Base-by-base conservation (phyloP, 306 rosid species). In the Lotus japonicus region DNA sequence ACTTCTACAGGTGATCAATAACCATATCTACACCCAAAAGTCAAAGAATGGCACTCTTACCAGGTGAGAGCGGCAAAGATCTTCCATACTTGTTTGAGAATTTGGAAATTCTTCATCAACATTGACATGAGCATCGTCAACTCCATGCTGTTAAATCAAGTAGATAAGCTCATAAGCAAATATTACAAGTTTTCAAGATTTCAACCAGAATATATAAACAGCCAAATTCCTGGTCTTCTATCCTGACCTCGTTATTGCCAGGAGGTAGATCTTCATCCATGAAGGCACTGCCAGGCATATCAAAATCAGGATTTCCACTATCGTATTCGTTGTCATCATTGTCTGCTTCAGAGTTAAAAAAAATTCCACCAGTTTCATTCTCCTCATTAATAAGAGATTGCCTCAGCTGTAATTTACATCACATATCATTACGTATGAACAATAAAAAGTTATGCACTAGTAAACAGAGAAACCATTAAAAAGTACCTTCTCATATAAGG, bases 41-140 rank as follows among this genome's bases (percentile, higher is more conserved):
- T 13, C 3, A 50, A 56, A 52, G 26, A 66, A 51, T 39, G 46
- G 53, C 65, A 58, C 12, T 73, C 92, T 81, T 82, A 94, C 99
- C 62, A 94, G 85, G 83, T 94, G 99, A 87, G 95, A 90, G 71
- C 95, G 96, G 72, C 99, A 94, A 9, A 94, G 89, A 70, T 90
- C 97, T 88, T 90, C 97, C 67, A 88, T 69, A 75, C 81, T 88
- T 79, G 77, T 65, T 60, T 81, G 90, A 73, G 90, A 79, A 74
- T 82, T 73, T 43, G 85, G 80, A 85, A 58, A 73, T 35, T 82
- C 84, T 78, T 85, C 90, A 81, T 76, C 79, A 7, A 42, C 44
- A 42, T 84, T 80, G 43, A 70, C 80, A 56, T 79, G 79, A 64
- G 82, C 66, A 35, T 63, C 83, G 50, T 44, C 75, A 35, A 46